phyloP scores from a whole-genome alignment of 1,284 basidiomycete species.

The Leucoagaricus sp. region DNA sequence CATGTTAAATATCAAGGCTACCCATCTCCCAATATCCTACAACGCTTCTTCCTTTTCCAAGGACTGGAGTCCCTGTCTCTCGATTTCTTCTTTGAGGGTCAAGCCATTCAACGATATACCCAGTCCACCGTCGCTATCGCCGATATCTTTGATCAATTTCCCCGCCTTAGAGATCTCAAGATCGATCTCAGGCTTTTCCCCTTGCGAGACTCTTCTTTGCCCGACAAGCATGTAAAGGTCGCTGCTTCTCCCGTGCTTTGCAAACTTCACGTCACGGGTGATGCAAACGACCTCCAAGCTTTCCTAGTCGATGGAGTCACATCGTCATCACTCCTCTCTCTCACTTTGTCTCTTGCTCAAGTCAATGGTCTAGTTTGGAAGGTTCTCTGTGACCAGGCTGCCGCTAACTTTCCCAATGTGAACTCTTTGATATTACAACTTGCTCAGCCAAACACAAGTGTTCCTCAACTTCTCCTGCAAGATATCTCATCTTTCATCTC shows the following conservation, averaged over 20 bases:
- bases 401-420: not conserved
- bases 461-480: slow-evolving; percentile 5
- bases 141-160: slow-evolving; percentile 1
- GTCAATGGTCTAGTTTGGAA: not conserved
- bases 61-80: not conserved
- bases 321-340: slow-evolving; percentile 1
- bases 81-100: not conserved
- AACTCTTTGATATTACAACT: not conserved
- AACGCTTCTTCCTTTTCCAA: not conserved
- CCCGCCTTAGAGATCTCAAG: slow-evolving; percentile 6
- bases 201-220: not conserved
- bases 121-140: not conserved
- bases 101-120: not conserved
- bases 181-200: slow-evolving; percentile 10
- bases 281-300: not conserved
- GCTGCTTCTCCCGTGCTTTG: not conserved
- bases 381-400: not conserved
- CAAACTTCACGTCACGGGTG: not conserved
- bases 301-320: not conserved
- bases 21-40: not conserved
- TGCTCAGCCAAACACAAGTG: not conserved
- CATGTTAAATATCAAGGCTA: not conserved
- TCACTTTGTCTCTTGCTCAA: not conserved
- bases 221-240: not conserved
- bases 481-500: slow-evolving; percentile 3